phyloP scores from a whole-genome alignment of 208 protist genomes.

The Leishmania gerbilli region DNA sequence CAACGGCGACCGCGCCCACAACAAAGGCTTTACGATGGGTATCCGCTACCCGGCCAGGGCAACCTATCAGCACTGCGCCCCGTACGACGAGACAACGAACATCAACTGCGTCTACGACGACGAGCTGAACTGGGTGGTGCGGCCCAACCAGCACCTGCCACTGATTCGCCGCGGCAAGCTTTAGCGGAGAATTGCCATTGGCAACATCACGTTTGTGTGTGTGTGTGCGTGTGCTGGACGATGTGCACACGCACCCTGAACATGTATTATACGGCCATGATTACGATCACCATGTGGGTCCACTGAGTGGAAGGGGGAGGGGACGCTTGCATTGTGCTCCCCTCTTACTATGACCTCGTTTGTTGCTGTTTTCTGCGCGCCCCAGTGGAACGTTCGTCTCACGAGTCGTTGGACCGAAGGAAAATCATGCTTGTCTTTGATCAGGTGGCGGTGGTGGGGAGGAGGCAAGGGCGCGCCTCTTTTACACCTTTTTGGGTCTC shows the following conservation, averaged over 20 bases:
- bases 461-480: not conserved
- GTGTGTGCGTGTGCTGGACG: not conserved
- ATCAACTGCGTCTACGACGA: slow-evolving; percentile 82
- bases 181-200: not conserved
- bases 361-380: not conserved
- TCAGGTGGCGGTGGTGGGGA: not conserved
- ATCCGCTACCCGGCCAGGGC: slow-evolving; percentile 79
- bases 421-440: too few relatives aligned
- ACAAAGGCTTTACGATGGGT: slow-evolving; percentile 74
- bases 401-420: not conserved
- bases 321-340: not conserved
- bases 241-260: not conserved
- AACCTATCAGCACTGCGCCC: slow-evolving; percentile 68
- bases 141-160: slow-evolving; percentile 28
- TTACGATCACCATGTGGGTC: not conserved
- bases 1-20: slow-evolving; percentile 33
- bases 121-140: slow-evolving; percentile 64
- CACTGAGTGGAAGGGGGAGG: not conserved
- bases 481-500: not conserved
- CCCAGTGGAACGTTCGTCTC: not conserved
- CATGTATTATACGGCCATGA: slow-evolving; percentile 7
- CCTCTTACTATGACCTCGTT: not conserved
- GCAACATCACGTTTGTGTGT: not conserved
- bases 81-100: slow-evolving; percentile 71
- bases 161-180: slow-evolving; percentile 10